These are phyloP conservation scores for Neopestalotiopsis sp. DNA, from an alignment of 2,329 filamentous ascomycete species.

Conservation along the genomic window DNA sequence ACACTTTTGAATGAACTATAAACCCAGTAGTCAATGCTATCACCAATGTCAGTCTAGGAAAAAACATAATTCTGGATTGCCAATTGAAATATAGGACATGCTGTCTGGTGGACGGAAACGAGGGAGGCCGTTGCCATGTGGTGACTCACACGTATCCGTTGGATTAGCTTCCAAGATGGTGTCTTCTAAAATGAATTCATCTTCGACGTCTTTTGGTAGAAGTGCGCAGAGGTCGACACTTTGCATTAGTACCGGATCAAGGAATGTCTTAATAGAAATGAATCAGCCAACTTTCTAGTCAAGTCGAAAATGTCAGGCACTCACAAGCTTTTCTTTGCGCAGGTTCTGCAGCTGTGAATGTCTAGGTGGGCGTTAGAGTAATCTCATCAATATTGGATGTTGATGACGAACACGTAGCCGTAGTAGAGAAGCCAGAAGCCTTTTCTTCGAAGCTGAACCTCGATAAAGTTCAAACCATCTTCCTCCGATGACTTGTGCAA, in stretches of 20 bases:
- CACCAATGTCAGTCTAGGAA: background rate
- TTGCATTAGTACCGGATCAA: constrained; percentile 3
- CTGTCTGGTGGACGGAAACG: background rate
- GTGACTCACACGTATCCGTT: background rate
- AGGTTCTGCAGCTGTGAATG: constrained; percentile 14
- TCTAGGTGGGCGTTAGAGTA: background rate
- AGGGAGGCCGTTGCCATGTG: background rate
- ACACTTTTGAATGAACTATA: constrained; percentile 9
- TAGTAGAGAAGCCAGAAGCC: constrained; percentile 15
- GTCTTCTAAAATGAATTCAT: constrained; percentile 4
- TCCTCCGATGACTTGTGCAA: constrained; percentile 4
- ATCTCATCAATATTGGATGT: background rate
- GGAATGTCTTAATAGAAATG: background rate
- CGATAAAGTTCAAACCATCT: constrained; percentile 9
- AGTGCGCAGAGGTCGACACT: constrained; percentile 3
- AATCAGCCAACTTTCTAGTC: background rate
- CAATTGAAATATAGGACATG: background rate
- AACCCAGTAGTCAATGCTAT: background rate
- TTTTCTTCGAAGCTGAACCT: constrained; percentile 9
- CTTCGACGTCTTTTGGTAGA: constrained; percentile 3
- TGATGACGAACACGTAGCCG: background rate
- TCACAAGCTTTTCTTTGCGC: constrained; percentile 8
- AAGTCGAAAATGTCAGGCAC: background rate
- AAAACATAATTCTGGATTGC: no score
- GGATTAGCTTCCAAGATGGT: background rate